Evolutionary conservation across 192 early-diverging fungal species (phyloP).

Genomic region (Cetraspora pellucida): DNA sequence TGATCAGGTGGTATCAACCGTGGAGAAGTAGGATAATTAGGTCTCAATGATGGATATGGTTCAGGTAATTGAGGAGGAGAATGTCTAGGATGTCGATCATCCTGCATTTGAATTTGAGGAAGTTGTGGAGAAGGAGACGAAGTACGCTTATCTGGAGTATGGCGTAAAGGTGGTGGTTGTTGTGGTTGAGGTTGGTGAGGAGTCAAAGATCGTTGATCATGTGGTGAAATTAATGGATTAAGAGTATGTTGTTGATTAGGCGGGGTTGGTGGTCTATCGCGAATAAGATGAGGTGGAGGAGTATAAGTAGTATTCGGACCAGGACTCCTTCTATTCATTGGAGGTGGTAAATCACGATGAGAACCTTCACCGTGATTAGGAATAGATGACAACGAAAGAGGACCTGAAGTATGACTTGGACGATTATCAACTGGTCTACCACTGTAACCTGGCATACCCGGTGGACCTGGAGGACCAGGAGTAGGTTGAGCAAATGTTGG

Average conservation of each 20-base stretch:
- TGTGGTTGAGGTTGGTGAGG: constrained; percentile 16
- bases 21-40: constrained; percentile 16
- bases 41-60: constrained; percentile 7
- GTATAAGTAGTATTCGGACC: not conserved
- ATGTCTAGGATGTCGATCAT: constrained; percentile 1
- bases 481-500: constrained; percentile 23
- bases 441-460: constrained; percentile 20
- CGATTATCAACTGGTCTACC: constrained; percentile 11
- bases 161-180: constrained; percentile 4
- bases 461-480: constrained; percentile 31
- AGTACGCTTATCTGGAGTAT: constrained; percentile 20
- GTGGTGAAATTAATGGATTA: constrained; percentile 26
- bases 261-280: constrained; percentile 7
- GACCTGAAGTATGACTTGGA: not conserved
- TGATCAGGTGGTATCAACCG: constrained; percentile 14
- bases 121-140: constrained; percentile 25
- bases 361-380: not conserved
- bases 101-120: constrained; percentile 25
- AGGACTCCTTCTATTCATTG: constrained; percentile 31
- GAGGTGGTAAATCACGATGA: constrained; percentile 29
- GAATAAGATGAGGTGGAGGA: constrained; percentile 18
- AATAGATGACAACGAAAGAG: constrained; percentile 13
- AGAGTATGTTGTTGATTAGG: constrained; percentile 23
- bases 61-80: constrained; percentile 31
- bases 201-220: constrained; percentile 3